These are phyloP conservation scores for Populus deltoides DNA, from an alignment of 345 rosid genomes.

Conservation along the genomic window DNA sequence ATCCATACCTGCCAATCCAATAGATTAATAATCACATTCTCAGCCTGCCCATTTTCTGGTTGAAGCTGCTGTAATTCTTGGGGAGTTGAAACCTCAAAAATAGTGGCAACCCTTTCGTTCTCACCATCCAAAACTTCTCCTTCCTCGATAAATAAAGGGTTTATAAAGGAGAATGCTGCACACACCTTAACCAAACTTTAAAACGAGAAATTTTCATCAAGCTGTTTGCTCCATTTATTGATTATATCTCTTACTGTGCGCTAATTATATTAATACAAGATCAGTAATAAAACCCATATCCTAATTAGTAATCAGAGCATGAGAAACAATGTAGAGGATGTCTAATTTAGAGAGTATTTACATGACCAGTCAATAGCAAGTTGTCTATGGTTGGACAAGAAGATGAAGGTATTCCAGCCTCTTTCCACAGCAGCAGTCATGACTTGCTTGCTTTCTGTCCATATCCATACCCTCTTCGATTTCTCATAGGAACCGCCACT, in stretches of 20 bases:
- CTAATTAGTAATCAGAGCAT: no score
- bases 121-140: conserved; percentile 42
- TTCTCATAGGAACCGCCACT: conserved; percentile 19
- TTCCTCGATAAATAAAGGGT: conserved; percentile 52
- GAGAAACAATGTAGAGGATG: neutral
- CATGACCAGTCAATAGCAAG: conserved; percentile 82
- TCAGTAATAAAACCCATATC: neutral
- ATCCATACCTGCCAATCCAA: conserved; percentile 73
- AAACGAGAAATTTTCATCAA: neutral
- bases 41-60: conserved; percentile 41
- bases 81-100: conserved; percentile 56
- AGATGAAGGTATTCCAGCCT: conserved; percentile 87
- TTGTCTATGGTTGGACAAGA: conserved; percentile 36
- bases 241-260: no score
- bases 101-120: conserved; percentile 46
- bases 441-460: conserved; percentile 69
- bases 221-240: no score
- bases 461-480: conserved; percentile 73
- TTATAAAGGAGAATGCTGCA: conserved; percentile 67
- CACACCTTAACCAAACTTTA: conserved; percentile 20
- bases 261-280: neutral
- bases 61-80: conserved; percentile 56
- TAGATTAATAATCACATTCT: conserved; percentile 56
- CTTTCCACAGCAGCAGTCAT: conserved; percentile 84
- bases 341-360: conserved; percentile 16